Conservation (phyloP, 306 rosid species). For the Castanea mollissima region DNA sequence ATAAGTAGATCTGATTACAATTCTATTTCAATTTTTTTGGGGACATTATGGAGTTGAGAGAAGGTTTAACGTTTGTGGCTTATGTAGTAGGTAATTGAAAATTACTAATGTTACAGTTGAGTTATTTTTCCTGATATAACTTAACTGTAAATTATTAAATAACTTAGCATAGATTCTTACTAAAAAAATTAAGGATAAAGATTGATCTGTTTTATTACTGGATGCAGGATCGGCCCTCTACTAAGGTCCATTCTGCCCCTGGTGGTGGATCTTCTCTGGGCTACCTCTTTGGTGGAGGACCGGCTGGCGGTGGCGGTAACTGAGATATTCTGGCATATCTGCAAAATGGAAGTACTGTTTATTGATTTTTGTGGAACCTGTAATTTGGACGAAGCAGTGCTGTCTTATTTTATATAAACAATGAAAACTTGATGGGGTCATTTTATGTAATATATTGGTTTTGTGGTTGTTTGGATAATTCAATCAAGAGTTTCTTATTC, state of each 20-base stretch:
- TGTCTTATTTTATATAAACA: conserved; percentile 32
- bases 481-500: conserved; percentile 41
- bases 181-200: neutral
- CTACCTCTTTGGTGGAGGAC: conserved; percentile 78
- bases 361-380: conserved; percentile 33
- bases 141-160: neutral
- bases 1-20: neutral
- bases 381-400: conserved; percentile 33
- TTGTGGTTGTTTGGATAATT: conserved; percentile 57
- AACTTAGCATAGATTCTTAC: too few relatives aligned
- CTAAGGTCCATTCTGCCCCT: conserved; percentile 96
- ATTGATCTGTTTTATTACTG: conserved; percentile 9
- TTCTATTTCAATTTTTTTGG: neutral
- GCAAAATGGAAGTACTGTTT: neutral
- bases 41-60: neutral
- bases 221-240: conserved; percentile 94
- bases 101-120: neutral
- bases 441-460: conserved; percentile 62
- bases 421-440: conserved; percentile 35
- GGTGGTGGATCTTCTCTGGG: conserved; percentile 97
- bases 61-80: neutral
- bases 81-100: neutral
- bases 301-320: conserved; percentile 47
- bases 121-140: neutral
- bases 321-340: conserved; percentile 28